Evolutionary conservation across 768 basidiomycete species (phyloP).

Genomic region (Suillus spraguei): DNA sequence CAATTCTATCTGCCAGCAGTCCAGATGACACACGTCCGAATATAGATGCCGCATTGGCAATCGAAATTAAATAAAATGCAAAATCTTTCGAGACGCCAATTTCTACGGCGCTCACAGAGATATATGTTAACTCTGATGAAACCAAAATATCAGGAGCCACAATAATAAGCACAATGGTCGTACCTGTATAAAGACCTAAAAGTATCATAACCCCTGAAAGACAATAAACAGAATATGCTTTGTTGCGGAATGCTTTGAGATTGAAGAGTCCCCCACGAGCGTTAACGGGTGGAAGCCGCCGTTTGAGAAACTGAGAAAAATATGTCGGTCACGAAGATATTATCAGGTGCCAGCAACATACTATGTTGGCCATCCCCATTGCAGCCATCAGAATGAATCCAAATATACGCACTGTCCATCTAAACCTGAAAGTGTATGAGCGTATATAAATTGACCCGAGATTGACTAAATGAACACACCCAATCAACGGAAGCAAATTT

Average conservation of each 20-base stretch:
- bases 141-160: constrained; percentile 15
- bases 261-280: constrained; percentile 62
- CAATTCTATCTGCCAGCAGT: constrained; percentile 52
- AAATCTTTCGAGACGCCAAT: constrained; percentile 53
- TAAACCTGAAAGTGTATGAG: constrained; percentile 48
- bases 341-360: constrained; percentile 29
- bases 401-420: constrained; percentile 75
- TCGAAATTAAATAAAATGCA: constrained; percentile 64
- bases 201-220: constrained; percentile 56
- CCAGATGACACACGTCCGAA: constrained; percentile 55
- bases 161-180: constrained; percentile 13
- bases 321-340: neutral
- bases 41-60: constrained; percentile 67
- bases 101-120: constrained; percentile 55
- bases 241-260: constrained; percentile 47
- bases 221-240: constrained; percentile 58
- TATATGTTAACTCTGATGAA: constrained; percentile 62
- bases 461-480: constrained; percentile 50
- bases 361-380: constrained; percentile 58
- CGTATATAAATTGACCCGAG: neutral
- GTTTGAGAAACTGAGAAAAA: constrained; percentile 29
- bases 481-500: constrained; percentile 54
- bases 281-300: constrained; percentile 56
- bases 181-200: constrained; percentile 71
- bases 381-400: constrained; percentile 60